Evolutionary conservation across 1,139 yeast species (phyloP).

Genomic region (Saccharomycopsis phalli): DNA sequence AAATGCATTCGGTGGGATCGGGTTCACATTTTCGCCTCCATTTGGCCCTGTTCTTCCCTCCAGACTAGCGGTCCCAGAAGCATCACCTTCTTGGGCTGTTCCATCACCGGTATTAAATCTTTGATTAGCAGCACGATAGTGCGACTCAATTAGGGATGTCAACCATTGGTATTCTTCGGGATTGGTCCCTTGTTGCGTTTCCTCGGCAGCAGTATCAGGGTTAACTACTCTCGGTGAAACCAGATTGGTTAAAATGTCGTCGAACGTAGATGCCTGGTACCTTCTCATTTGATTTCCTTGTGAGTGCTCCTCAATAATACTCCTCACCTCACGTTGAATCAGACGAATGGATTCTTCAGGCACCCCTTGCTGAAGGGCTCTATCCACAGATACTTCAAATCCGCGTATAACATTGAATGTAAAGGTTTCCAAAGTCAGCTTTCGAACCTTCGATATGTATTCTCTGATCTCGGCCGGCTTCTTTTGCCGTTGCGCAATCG

Average conservation of each 20-base stretch:
- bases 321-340: slow-evolving; percentile 9
- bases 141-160: too few relatives aligned
- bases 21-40: too few relatives aligned
- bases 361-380: slow-evolving; percentile 19
- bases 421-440: slow-evolving; percentile 13
- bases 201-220: background rate
- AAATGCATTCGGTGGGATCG: too few relatives aligned
- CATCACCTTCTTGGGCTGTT: too few relatives aligned
- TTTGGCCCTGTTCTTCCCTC: too few relatives aligned
- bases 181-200: too few relatives aligned
- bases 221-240: background rate
- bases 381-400: slow-evolving; percentile 11
- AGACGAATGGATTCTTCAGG: slow-evolving; percentile 1
- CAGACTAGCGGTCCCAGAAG: too few relatives aligned
- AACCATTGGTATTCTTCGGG: too few relatives aligned
- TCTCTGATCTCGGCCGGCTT: slow-evolving; percentile 1
- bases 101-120: too few relatives aligned
- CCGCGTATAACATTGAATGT: slow-evolving; percentile 5
- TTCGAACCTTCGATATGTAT: slow-evolving; percentile 9
- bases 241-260: background rate
- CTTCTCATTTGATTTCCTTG: too few relatives aligned
- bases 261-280: background rate
- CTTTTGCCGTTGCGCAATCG: slow-evolving; percentile 2
- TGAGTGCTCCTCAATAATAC: background rate
- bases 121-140: too few relatives aligned